Evolutionary conservation across 2,329 filamentous ascomycete genomes (phyloP).

Genomic region (Venturia asperata): DNA sequence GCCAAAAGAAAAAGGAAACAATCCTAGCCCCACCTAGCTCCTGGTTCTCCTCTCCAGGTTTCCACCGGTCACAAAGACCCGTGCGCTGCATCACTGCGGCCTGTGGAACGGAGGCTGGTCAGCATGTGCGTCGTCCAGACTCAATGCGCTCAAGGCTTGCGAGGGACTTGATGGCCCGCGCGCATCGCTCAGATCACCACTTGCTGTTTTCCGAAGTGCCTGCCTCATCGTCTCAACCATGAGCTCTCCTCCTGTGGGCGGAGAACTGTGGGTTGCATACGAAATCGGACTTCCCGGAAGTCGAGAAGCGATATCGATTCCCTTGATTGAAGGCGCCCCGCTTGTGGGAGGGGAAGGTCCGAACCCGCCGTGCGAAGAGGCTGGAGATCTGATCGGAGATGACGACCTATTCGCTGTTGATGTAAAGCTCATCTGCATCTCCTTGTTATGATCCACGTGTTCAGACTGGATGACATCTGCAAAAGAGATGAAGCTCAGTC

Average conservation of each 20-base stretch:
- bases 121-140: conserved; percentile 11
- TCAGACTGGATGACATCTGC: conserved; percentile 89
- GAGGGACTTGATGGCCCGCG: conserved; percentile 15
- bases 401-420: conserved; percentile 57
- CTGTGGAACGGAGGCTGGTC: conserved; percentile 8
- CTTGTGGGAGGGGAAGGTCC: conserved; percentile 69
- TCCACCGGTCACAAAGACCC: neutral
- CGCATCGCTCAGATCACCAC: conserved; percentile 58
- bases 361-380: conserved; percentile 60
- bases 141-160: conserved; percentile 8
- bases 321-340: conserved; percentile 66
- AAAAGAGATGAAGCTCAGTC: conserved; percentile 92
- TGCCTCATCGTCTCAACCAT: conserved; percentile 93
- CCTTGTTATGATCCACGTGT: conserved; percentile 58
- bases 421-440: conserved; percentile 62
- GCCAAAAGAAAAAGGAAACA: neutral
- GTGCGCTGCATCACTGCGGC: neutral
- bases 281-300: conserved; percentile 54
- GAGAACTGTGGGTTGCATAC: conserved; percentile 41
- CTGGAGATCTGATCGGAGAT: conserved; percentile 71
- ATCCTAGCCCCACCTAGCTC: neutral
- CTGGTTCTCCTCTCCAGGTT: neutral
- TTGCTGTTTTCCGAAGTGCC: conserved; percentile 76
- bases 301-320: conserved; percentile 57
- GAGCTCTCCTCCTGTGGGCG: conserved; percentile 58